Conservation (phyloP, 2,329 filamentous ascomycete genomes). For the Aaosphaeria pasadenensis region DNA sequence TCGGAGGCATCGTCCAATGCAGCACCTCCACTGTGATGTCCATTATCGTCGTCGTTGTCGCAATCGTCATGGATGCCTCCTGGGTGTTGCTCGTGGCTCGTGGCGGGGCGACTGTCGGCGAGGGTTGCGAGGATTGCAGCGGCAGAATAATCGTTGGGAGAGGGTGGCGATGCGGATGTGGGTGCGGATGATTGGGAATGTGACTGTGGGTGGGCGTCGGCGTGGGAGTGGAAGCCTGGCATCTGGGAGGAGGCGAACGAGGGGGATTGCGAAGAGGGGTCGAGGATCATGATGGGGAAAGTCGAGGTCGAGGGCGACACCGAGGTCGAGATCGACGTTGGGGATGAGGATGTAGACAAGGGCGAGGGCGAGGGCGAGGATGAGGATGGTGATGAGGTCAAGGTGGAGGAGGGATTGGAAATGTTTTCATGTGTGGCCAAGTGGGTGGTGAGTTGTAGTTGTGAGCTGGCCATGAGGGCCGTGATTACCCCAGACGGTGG, state of each 20-base stretch:
- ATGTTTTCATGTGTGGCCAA: too few species aligned
- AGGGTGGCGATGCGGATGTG: neutral
- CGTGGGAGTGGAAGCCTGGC: conserved; percentile 7
- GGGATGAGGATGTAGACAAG: neutral
- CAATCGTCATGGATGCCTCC: conserved; percentile 7
- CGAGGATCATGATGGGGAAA: too few species aligned
- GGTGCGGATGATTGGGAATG: neutral
- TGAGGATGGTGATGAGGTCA: neutral
- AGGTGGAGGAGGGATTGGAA: neutral
- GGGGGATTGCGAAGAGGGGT: too few species aligned
- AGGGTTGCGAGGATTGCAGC: conserved; percentile 26
- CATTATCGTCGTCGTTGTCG: conserved; percentile 1
- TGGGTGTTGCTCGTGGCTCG: conserved; percentile 19
- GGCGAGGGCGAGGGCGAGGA: neutral
- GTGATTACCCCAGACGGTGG: neutral
- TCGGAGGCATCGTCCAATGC: conserved; percentile 12
- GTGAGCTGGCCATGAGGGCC: neutral
- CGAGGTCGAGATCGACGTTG: too few species aligned
- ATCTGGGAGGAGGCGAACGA: too few species aligned
- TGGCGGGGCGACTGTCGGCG: conserved; percentile 25
- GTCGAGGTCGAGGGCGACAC: too few species aligned
- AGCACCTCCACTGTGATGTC: conserved; percentile 23
- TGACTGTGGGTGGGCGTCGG: neutral
- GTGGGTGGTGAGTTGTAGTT: neutral
- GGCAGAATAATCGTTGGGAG: conserved; percentile 21